phyloP scores from a whole-genome alignment of 2,329 filamentous ascomycete genomes.

The Talaromyces amestolkiae region DNA sequence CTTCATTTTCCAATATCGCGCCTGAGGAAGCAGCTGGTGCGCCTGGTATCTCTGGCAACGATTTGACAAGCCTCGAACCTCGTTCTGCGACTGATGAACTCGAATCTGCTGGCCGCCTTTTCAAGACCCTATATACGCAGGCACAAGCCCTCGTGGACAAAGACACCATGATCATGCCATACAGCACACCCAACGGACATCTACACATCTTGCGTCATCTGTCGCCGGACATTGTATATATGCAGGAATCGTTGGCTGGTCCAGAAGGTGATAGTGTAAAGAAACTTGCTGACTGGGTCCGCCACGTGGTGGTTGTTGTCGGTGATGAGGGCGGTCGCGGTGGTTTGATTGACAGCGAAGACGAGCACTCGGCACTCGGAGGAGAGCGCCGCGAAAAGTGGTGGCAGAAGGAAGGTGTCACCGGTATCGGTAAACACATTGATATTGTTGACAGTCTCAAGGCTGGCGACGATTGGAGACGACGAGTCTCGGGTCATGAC shows the following conservation, averaged over 20 bases:
- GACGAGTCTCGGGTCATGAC: constrained; percentile 67
- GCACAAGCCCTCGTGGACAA: constrained; percentile 77
- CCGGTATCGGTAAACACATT: constrained; percentile 81
- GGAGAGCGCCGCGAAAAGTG: constrained; percentile 39
- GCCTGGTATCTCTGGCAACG: constrained; percentile 49
- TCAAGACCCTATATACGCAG: constrained; percentile 77
- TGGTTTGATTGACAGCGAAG: constrained; percentile 77
- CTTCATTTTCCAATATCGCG: constrained; percentile 84
- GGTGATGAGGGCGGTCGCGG: constrained; percentile 61
- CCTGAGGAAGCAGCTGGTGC: constrained; percentile 59
- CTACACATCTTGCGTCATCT: constrained; percentile 84
- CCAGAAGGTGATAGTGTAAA: constrained; percentile 69
- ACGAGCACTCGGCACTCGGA: constrained; percentile 42
- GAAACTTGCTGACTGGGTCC: constrained; percentile 63
- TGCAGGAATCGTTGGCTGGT: constrained; percentile 81
- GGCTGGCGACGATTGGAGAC: constrained; percentile 82
- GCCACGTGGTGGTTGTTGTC: constrained; percentile 59
- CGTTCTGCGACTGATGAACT: constrained; percentile 46
- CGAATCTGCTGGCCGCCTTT: constrained; percentile 59
- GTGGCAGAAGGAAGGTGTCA: constrained; percentile 72
- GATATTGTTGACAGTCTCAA: constrained; percentile 81
- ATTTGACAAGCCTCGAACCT: constrained; percentile 49
- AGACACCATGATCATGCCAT: constrained; percentile 82
- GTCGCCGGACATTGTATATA: constrained; percentile 79
- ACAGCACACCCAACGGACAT: constrained; percentile 78